These are phyloP conservation scores for Bonia amplexicaulis DNA, from an alignment of 176 grass and related monocot genomes.

Conservation along the genomic window DNA sequence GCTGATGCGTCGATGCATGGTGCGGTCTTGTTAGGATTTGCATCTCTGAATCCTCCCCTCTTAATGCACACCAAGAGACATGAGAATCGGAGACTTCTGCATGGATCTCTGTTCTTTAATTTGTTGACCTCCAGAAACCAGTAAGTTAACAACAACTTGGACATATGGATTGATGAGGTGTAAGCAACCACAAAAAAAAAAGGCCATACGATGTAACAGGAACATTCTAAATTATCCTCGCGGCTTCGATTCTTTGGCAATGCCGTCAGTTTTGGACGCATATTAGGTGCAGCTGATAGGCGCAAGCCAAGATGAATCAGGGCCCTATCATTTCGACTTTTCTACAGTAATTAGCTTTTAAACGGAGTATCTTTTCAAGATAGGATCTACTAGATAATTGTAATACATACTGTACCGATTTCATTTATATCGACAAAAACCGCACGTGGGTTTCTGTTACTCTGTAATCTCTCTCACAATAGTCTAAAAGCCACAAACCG, in stretches of 20 bases:
- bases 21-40: constrained; percentile 53
- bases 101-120: background rate
- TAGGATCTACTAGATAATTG: no score
- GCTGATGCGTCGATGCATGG: constrained; percentile 36
- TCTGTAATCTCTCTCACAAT: no score
- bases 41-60: constrained; percentile 2
- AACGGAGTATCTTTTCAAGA: no score
- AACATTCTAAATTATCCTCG: background rate
- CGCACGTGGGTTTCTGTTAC: no score
- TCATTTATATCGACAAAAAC: no score
- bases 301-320: background rate
- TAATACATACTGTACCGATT: no score
- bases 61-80: background rate
- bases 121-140: constrained; percentile 29
- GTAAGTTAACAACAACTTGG: background rate
- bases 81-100: constrained; percentile 19
- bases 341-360: no score
- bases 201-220: background rate
- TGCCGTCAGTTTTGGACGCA: background rate
- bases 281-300: background rate
- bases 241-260: constrained; percentile 22
- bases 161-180: background rate
- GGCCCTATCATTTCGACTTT: no score
- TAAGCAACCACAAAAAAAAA: background rate
- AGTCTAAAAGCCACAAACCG: no score